A percentile compares a stretch with the other conserved stretches of the same genome.
Conservation (phyloP, 805 yeast species). For the Hemisphaericaspora nanyangensis region DNA sequence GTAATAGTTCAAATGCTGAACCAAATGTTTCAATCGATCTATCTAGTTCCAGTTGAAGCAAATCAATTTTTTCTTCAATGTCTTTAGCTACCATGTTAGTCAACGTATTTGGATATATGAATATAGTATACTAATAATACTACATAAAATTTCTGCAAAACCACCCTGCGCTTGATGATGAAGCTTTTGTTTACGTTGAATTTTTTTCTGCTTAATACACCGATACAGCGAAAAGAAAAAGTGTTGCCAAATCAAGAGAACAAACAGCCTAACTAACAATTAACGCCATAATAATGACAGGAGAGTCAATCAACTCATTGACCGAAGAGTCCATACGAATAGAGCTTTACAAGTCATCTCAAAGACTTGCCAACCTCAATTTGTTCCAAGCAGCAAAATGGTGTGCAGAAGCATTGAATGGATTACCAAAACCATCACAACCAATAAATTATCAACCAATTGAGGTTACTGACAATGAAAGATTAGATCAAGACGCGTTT, state of each 20-base stretch:
- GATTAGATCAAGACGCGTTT: slow-evolving; percentile 41
- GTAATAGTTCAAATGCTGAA: slow-evolving; percentile 13
- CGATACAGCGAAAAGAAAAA: too few relatives aligned
- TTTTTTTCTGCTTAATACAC: too few relatives aligned
- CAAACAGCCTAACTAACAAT: too few relatives aligned
- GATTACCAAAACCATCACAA: slow-evolving; percentile 34
- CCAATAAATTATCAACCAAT: slow-evolving; percentile 11
- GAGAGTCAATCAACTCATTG: slow-evolving; percentile 1
- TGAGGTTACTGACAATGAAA: slow-evolving; percentile 25
- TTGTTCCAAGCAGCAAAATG: slow-evolving; percentile 74
- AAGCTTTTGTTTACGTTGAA: too few relatives aligned
- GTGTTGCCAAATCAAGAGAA: too few relatives aligned
- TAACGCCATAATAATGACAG: too few relatives aligned
- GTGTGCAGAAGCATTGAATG: slow-evolving; percentile 76
- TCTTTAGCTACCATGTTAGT: not conserved
- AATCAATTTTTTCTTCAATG: not conserved
- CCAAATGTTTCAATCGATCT: slow-evolving; percentile 7
- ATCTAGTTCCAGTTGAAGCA: slow-evolving; percentile 2
- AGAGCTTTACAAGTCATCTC: slow-evolving; percentile 27
- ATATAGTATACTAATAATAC: too few relatives aligned
- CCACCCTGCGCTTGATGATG: too few relatives aligned
- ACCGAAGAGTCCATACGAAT: slow-evolving; percentile 10
- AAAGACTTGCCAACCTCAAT: slow-evolving; percentile 51
- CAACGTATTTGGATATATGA: too few relatives aligned
- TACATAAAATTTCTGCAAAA: too few relatives aligned